These are phyloP conservation scores for Ophiostoma fasciatum DNA, from an alignment of 2,329 filamentous ascomycete species.

Conservation along the genomic window DNA sequence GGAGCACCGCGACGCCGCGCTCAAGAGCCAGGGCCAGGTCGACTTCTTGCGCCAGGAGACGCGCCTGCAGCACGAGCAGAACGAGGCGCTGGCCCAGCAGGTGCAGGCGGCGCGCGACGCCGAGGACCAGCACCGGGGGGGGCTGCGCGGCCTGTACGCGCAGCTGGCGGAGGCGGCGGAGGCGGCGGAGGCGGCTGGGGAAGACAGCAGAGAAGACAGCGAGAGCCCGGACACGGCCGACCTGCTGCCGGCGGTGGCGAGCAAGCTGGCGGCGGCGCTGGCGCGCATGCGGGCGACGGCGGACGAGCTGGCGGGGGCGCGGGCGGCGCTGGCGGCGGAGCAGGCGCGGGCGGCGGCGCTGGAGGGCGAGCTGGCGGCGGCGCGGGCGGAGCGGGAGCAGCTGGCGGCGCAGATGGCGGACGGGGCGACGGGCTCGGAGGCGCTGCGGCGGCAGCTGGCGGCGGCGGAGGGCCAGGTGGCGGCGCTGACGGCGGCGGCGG, in stretches of 20 bases:
- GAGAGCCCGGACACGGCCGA: constrained; percentile 32
- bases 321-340: constrained; percentile 37
- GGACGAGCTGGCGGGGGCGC: constrained; percentile 38
- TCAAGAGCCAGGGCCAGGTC: constrained; percentile 46
- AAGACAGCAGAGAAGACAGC: no score
- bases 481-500: constrained; percentile 53
- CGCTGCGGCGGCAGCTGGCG: constrained; percentile 56
- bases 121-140: constrained; percentile 34
- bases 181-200: no score
- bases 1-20: constrained; percentile 39
- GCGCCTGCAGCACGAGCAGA: constrained; percentile 42
- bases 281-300: constrained; percentile 46
- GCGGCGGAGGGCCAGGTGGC: constrained; percentile 61
- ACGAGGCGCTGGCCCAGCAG: constrained; percentile 42
- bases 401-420: constrained; percentile 61
- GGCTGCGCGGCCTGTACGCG: constrained; percentile 42
- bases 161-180: constrained; percentile 25
- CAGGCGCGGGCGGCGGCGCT: constrained; percentile 38
- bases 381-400: constrained; percentile 52
- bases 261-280: constrained; percentile 41
- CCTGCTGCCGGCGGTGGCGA: constrained; percentile 45
- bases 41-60: constrained; percentile 48
- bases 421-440: constrained; percentile 72
- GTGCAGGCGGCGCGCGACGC: constrained; percentile 39
- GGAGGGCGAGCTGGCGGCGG: constrained; percentile 44